Evolutionary conservation across 208 protist species (phyloP).

Genomic region (Strigomonas oncopelti): DNA sequence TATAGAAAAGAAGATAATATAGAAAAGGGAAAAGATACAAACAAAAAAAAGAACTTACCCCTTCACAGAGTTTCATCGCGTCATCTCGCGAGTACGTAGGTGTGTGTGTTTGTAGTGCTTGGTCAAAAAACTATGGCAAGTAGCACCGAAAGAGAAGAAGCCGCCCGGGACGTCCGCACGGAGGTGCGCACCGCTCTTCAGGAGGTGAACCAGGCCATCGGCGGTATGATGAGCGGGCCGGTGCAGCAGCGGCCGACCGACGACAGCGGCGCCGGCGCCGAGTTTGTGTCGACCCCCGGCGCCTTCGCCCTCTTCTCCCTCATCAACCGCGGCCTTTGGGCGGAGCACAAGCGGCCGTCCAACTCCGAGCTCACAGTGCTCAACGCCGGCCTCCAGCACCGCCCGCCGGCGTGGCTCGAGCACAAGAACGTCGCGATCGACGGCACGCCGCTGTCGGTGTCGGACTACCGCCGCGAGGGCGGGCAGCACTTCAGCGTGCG

Average conservation of each 20-base stretch:
- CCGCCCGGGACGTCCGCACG: too few species aligned
- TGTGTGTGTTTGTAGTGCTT: constrained; percentile 16
- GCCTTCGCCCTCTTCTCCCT: constrained; percentile 2
- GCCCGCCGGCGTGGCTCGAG: constrained; percentile 74
- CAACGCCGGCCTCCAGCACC: constrained; percentile 49
- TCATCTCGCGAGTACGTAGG: too few species aligned
- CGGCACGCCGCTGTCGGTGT: constrained; percentile 55
- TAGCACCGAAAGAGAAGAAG: too few species aligned
- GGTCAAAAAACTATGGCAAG: constrained; percentile 5
- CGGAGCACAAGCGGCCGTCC: constrained; percentile 19
- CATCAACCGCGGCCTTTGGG: background rate
- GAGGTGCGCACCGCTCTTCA: too few species aligned
- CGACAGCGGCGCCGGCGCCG: constrained; percentile 27
- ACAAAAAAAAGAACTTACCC: constrained; percentile 11
- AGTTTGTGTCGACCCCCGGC: constrained; percentile 15
- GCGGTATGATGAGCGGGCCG: background rate
- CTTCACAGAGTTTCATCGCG: constrained; percentile 73
- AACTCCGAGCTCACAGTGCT: constrained; percentile 14
- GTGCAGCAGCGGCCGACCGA: constrained; percentile 15
- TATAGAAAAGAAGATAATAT: constrained; percentile 9
- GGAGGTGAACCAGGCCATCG: too few species aligned
- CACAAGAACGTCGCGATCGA: constrained; percentile 76
- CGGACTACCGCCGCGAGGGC: constrained; percentile 22
- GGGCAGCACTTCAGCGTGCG: constrained; percentile 41
- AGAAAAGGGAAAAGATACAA: constrained; percentile 6